Base-by-base conservation (phyloP, 768 basidiomycete species). In the Austroboletus eburneus region DNA sequence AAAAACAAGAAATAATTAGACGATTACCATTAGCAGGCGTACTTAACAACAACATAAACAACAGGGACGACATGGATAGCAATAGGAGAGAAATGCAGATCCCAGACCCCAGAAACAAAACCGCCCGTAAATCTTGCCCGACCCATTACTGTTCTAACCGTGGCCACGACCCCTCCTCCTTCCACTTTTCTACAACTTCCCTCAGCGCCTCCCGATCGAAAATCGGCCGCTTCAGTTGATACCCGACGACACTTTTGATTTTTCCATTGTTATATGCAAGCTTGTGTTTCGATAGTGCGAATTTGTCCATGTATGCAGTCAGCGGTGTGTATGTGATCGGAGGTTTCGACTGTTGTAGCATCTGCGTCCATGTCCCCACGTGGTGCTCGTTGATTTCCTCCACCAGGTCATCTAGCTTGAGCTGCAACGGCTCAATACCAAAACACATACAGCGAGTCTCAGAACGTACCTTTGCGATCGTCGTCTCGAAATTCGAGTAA, bases 351-450 rank as follows among this genome's bases (percentile, higher is more conserved):
- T 68, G 79, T 18, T 69, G 68, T 55, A 90, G 75, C 84, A 93
- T 89, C 61, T 87, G 76, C 8, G 82, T 87, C 91, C 91, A 93
- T 10, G 78, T 81, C 43, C 77, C 72, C 25, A 90, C 85, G 58
- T 93, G 90, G 39, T 81, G 78, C 59, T 91, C 88, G 59, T 91
- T 92, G 58, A 90, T 87, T 40, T 89, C 86, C 58, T 91, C 87
- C 7, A 90, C 77, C 33, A 77, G 64, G 52, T 89, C 86, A 44
- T 87, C 83, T 22, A 79, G 72, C 37, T 71, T 75, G 55, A 87
- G 69, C 83, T 88, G 56, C 24, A 13, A 24, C 4, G 17, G 1
- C 17, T 52, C 25, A 57, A 38, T 8, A 27, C 33, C n/a, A 0
- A 3, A 35, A 2, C 21, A 22, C n/a, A 18, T 43, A 24, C 14